Percentiles rank a stretch among this genome's conserved stretches.
These are phyloP conservation scores for Fusarium sp. DNA, from an alignment of 2,329 filamentous ascomycete species.

Conservation along the genomic window DNA sequence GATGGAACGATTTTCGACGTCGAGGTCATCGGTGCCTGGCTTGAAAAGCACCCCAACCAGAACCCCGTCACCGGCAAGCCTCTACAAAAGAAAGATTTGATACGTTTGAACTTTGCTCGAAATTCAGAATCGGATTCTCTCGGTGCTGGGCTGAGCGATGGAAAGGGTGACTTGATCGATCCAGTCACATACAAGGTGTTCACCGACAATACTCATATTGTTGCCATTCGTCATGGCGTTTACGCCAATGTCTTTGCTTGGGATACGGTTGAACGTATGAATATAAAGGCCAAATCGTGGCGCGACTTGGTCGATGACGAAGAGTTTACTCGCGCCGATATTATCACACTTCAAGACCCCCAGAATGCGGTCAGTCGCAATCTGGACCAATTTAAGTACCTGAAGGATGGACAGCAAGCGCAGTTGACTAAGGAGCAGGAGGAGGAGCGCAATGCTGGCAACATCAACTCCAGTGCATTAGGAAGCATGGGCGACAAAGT, in stretches of 20 bases:
- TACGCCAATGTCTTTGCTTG: conserved; percentile 97
- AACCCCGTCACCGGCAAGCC: conserved; percentile 89
- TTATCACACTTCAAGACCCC: conserved; percentile 96
- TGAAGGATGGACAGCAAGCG: conserved; percentile 82
- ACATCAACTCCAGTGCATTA: conserved; percentile 83
- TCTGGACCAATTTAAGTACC: conserved; percentile 87
- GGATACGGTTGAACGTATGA: conserved; percentile 95
- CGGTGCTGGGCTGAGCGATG: conserved; percentile 62
- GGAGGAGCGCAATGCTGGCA: conserved; percentile 72
- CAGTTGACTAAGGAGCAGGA: conserved; percentile 77
- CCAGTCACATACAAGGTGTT: conserved; percentile 98
- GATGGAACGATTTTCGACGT: conserved; percentile 94
- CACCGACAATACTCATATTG: conserved; percentile 97
- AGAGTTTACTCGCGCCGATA: conserved; percentile 88
- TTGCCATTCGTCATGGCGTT: conserved; percentile 81
- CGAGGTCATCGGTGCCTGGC: conserved; percentile 93
- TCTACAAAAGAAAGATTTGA: conserved; percentile 83
- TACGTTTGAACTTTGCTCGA: conserved; percentile 91
- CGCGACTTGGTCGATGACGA: conserved; percentile 87
- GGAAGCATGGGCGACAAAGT: conserved; percentile 86
- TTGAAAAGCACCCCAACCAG: conserved; percentile 86
- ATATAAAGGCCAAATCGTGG: conserved; percentile 98
- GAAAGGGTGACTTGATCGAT: conserved; percentile 86
- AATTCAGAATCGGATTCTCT: conserved; percentile 78
- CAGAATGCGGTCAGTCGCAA: conserved; percentile 88